Base-by-base conservation (phyloP, 179 eudicot species). In the Carnegiea gigantea region DNA sequence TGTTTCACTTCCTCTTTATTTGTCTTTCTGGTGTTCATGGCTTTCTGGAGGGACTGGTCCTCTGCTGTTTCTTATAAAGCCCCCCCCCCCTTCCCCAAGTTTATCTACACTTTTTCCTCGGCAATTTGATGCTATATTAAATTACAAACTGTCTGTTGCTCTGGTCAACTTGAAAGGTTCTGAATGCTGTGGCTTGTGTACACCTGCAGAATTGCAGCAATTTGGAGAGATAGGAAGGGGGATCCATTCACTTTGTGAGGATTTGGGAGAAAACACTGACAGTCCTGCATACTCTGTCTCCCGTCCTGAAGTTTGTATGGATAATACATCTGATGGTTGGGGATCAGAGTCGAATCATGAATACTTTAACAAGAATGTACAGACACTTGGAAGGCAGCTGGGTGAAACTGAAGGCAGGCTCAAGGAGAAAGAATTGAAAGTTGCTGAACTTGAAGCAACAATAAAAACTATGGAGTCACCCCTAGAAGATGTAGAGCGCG, bases 211-310 rank as follows among this genome's bases (percentile, higher is more conserved):
- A 81, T 60, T 93, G 79, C 88, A 83, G 84, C 88, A 87, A 84
- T 89, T 93, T 59, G 88, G 84, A 86, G 95, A 91, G 79, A 88
- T 92, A 53, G 90, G 93, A 65, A 84, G 83, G 75, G 93, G 92
- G 57, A 85, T 84, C 54, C 73, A 18, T 53, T 83, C 86, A 23
- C 72, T 86, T 40, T 86, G 81, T 62, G 88, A 88, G 53, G 87
- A 85, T 77, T 80, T 84, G 12, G 74, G 78, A 15, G 78, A 73
- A 79, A 75, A 48, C 59, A 73, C 53, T 62, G 57, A 71, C 53
- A 43, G 68, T 49, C 77, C 81, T 48, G 43, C 79, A 51, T 77
- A 80, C 33, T 81, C 77, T 38, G 44, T 79, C 65, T 75, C 80
- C 51, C 83, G 79, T 71, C 70, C 82, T 53, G 79, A 77, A 51